Base-by-base conservation (phyloP, 805 yeast genomes). In the Candida peoriensis region DNA sequence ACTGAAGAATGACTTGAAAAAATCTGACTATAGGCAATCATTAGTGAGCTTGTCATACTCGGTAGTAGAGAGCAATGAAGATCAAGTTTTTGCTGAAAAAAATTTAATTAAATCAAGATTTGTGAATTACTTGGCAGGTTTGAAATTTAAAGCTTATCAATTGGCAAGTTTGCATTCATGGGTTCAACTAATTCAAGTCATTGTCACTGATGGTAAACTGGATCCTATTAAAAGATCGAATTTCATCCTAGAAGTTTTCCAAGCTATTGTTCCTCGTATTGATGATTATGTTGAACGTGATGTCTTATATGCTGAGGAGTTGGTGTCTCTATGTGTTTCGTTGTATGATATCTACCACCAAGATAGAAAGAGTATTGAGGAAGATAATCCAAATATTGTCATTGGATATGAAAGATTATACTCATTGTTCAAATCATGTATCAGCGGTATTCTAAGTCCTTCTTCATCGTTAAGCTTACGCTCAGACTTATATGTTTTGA, bases 211-310 rank as follows among this genome's bases (percentile, higher is more conserved):
- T 55, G 78, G 76, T 8, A 63, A 62, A n/a, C 57, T 77, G 36
- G 57, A 64, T 6, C 50, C 67, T 1, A 48, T 59, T 8, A 57
- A 60, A n/a, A 65, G 80, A 31, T 65, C 76, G 0, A 70, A 74
- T 24, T 81, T 90, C 49, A 76, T 87, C 35, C 59, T 86, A 14
- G 94, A 83, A 46, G 74, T 85, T 3, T 77, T 88, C 42, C 94
- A 86, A 47, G 66, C 74, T 4, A 67, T 86, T 17, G 68, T 86
- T 15, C 95, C 95, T 2, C 81, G 77, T 49, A 73, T 88, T 30
- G 78, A 78, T 45, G 85, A 78, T 39, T 88, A 81, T 57, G 70
- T 86, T 36, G 86, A 79, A 31, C 57, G 65, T 19, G 84, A 84
- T 48, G 64, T 78, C 4, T 55, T 63, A 6, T 83, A 78, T 52